phyloP scores from a whole-genome alignment of 2,329 filamentous ascomycete genomes.

The Ascochyta lentis region DNA sequence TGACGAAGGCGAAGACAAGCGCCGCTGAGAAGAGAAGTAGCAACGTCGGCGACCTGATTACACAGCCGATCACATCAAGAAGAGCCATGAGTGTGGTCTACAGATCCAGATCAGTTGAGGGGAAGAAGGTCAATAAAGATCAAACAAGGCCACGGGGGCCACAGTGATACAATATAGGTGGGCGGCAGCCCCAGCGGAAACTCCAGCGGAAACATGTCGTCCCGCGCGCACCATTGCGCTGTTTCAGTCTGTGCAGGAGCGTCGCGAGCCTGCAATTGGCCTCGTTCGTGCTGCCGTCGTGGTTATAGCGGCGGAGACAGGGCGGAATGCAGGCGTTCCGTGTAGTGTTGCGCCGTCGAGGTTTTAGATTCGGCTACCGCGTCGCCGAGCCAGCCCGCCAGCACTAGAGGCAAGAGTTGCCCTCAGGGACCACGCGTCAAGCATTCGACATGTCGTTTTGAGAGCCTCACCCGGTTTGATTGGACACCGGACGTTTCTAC shows the following conservation, averaged over 20 bases:
- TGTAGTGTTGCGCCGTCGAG: constrained; percentile 5
- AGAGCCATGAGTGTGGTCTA: constrained; percentile 18
- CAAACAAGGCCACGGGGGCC: not conserved
- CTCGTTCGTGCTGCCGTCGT: not conserved
- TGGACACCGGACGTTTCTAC: not conserved
- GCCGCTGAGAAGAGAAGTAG: constrained; percentile 17
- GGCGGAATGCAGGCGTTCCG: constrained; percentile 15
- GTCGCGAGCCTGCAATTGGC: constrained; percentile 10
- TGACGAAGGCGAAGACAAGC: constrained; percentile 19
- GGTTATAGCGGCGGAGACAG: constrained; percentile 3
- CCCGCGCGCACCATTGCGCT: constrained; percentile 1
- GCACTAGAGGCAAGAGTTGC: constrained; percentile 1
- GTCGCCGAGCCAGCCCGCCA: constrained; percentile 5
- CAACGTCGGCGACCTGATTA: constrained; percentile 17
- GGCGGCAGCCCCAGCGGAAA: not conserved
- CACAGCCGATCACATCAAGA: constrained; percentile 1
- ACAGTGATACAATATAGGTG: constrained; percentile 3
- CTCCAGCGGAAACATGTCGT: constrained; percentile 12
- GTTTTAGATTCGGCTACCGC: constrained; percentile 10
- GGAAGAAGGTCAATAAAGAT: not conserved
- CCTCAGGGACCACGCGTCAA: not conserved
- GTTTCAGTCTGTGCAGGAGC: constrained; percentile 10
- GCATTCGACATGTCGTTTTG: not conserved
- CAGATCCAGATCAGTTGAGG: not conserved
- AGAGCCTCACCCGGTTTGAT: not conserved